These are phyloP conservation scores for Digitaria exilis DNA, from an alignment of 202 grass and related monocot species.

Conservation along the genomic window DNA sequence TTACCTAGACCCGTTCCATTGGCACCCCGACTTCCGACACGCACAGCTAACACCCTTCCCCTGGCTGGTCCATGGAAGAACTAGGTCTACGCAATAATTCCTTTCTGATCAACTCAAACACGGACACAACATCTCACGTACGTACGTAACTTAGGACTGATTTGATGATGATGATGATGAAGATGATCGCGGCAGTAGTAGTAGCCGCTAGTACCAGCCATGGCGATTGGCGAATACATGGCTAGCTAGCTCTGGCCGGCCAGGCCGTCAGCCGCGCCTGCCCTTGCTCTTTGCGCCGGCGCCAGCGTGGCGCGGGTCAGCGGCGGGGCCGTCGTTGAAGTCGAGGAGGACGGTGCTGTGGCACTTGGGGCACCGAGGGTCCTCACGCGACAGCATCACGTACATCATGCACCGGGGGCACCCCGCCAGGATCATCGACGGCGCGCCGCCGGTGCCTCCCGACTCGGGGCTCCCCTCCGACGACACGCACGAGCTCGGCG, in stretches of 20 bases:
- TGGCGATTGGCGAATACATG: constrained; percentile 1
- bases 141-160: neutral
- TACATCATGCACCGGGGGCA: constrained; percentile 96
- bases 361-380: constrained; percentile 93
- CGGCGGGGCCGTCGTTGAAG: constrained; percentile 51
- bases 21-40: constrained; percentile 38
- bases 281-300: constrained; percentile 42
- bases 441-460: constrained; percentile 18
- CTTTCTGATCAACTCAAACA: constrained; percentile 30
- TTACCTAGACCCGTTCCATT: constrained; percentile 74
- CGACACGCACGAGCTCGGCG: constrained; percentile 90
- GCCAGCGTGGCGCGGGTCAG: constrained; percentile 35
- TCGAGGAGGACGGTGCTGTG: constrained; percentile 83
- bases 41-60: neutral
- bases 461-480: constrained; percentile 75
- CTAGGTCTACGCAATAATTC: constrained; percentile 67
- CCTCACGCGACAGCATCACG: constrained; percentile 91
- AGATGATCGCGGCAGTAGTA: neutral
- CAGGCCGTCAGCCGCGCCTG: constrained; percentile 40
- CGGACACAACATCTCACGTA: neutral
- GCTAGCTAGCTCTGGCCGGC: neutral
- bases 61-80: constrained; percentile 46
- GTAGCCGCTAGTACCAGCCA: neutral
- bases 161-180: no score
- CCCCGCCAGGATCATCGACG: constrained; percentile 74